Conservation (phyloP, 2,329 filamentous ascomycete genomes). For the Capronia epimyces region DNA sequence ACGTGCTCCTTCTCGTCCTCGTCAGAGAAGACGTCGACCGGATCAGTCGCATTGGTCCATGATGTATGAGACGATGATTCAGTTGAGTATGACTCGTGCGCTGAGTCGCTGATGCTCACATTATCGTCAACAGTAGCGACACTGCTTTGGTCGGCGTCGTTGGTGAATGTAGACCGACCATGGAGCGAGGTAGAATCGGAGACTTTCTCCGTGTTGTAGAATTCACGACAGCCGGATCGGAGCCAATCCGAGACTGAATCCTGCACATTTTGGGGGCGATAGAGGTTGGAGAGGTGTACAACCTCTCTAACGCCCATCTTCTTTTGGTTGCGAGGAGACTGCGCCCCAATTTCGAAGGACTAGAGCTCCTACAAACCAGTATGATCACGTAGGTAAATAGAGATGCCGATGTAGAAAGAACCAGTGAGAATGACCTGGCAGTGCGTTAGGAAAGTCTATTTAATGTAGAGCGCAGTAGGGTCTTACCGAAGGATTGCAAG, state of each 20-base stretch:
- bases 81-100: constrained; percentile 18
- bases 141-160: constrained; percentile 18
- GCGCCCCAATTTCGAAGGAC: neutral
- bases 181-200: neutral
- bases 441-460: neutral
- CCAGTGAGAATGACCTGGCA: constrained; percentile 3
- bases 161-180: constrained; percentile 2
- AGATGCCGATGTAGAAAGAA: neutral
- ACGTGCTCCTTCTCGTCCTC: constrained; percentile 18
- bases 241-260: constrained; percentile 18
- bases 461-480: neutral
- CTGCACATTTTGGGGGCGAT: constrained; percentile 16
- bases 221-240: constrained; percentile 5
- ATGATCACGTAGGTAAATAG: neutral
- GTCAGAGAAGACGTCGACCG: constrained; percentile 13
- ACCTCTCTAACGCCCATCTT: constrained; percentile 19
- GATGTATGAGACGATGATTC: constrained; percentile 19
- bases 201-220: constrained; percentile 6
- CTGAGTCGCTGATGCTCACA: constrained; percentile 19
- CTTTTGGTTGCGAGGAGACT: neutral
- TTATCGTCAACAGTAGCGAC: constrained; percentile 15
- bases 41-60: constrained; percentile 19
- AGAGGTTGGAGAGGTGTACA: constrained; percentile 8
- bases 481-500: neutral
- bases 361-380: neutral